Evolutionary conservation across 352 stramenopile genomes (phyloP).

Genomic region (Globisporangium mamillatum): DNA sequence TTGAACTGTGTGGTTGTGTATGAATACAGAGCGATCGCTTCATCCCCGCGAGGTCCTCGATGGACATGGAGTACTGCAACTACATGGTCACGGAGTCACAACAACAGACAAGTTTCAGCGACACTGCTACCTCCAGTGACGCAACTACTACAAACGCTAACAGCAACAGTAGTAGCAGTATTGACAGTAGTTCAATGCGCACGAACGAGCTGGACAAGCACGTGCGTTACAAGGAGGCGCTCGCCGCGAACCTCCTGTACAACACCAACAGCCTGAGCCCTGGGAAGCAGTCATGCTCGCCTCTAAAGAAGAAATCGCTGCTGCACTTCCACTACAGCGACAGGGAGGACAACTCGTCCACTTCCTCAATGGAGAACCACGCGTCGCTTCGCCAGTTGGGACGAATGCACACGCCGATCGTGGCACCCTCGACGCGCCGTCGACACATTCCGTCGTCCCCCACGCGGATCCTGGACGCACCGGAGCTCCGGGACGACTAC

Average conservation of each 20-base stretch:
- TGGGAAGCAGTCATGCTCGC: conserved; percentile 12
- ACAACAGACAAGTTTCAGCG: background rate
- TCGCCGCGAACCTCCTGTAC: conserved; percentile 35
- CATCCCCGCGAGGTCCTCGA: conserved; percentile 35
- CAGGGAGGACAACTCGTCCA: conserved; percentile 3
- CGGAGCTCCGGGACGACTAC: conserved; percentile 96
- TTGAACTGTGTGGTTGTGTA: background rate
- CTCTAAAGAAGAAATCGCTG: conserved; percentile 20
- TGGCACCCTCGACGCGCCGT: background rate
- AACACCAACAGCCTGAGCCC: conserved; percentile 4
- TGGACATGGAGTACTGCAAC: conserved; percentile 49
- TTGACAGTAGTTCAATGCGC: background rate
- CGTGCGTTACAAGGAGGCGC: conserved; percentile 28
- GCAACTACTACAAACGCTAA: background rate
- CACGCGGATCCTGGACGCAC: conserved; percentile 92
- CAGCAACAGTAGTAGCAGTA: background rate
- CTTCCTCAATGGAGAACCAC: conserved; percentile 5
- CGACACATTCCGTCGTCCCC: conserved; percentile 40
- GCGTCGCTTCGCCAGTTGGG: conserved; percentile 22
- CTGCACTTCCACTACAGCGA: conserved; percentile 24
- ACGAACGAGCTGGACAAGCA: conserved; percentile 30
- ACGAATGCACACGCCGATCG: background rate
- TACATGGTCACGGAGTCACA: conserved; percentile 27
- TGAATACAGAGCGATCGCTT: conserved; percentile 36
- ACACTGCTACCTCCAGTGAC: background rate